Conservation (phyloP, 768 basidiomycete genomes). For the Russula foetens region DNA sequence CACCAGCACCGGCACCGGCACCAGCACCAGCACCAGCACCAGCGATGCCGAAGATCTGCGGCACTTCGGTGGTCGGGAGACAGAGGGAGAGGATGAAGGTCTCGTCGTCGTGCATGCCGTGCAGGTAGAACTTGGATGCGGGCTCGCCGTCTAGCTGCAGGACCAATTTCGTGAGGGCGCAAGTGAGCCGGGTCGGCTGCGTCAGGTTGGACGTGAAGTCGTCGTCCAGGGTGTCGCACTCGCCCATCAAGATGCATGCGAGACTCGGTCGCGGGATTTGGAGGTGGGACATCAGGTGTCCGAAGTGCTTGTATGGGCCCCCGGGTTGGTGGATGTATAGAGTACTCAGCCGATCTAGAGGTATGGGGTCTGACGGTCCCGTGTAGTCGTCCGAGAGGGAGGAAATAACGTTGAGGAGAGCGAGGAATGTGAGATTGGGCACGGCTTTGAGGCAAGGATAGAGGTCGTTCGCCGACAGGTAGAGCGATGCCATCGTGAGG, state of each 20-base stretch:
- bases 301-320: slow-evolving; percentile 3
- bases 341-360: slow-evolving; percentile 1
- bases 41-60: slow-evolving; percentile 6
- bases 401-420: slow-evolving; percentile 3
- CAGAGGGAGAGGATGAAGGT: neutral
- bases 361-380: neutral
- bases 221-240: slow-evolving; percentile 3
- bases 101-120: neutral
- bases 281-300: slow-evolving; percentile 6
- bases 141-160: slow-evolving; percentile 8
- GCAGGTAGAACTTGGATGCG: slow-evolving; percentile 9
- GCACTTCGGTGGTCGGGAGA: neutral
- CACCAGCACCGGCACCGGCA: too few relatives aligned
- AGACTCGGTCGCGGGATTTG: neutral
- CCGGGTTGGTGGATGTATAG: slow-evolving; percentile 6
- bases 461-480: slow-evolving; percentile 4
- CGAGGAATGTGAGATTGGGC: slow-evolving; percentile 5
- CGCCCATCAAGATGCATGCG: slow-evolving; percentile 8
- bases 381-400: slow-evolving; percentile 2
- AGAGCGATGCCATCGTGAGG: slow-evolving; percentile 3
- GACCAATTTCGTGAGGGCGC: neutral
- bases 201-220: neutral
- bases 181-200: neutral
- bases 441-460: slow-evolving; percentile 5
- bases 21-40: too few relatives aligned